These are phyloP conservation scores for Agroathelia rolfsii DNA, from an alignment of 1,284 basidiomycete species.

Conservation along the genomic window DNA sequence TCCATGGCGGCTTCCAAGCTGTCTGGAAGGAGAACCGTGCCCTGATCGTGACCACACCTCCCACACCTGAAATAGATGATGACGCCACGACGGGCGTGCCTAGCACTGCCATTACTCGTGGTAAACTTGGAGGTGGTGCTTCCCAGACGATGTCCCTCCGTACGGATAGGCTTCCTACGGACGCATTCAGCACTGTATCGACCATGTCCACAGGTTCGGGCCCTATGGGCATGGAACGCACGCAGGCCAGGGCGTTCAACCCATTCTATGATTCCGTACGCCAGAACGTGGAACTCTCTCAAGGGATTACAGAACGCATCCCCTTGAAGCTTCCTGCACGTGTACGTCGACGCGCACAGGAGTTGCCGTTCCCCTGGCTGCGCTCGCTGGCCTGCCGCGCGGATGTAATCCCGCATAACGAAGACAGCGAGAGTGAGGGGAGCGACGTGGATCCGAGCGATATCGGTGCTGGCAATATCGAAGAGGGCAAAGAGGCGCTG, in stretches of 20 bases:
- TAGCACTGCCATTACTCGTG: too few relatives aligned
- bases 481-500: constrained; percentile 69
- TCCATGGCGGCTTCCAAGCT: constrained; percentile 73
- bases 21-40: constrained; percentile 46
- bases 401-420: constrained; percentile 16
- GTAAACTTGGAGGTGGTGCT: constrained; percentile 14
- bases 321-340: constrained; percentile 62
- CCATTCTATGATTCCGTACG: constrained; percentile 95
- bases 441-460: constrained; percentile 21
- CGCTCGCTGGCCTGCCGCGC: constrained; percentile 57
- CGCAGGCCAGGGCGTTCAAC: constrained; percentile 42
- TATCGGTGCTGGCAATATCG: constrained; percentile 31
- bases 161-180: constrained; percentile 50
- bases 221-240: constrained; percentile 15
- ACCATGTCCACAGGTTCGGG: constrained; percentile 30
- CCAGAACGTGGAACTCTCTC: constrained; percentile 85
- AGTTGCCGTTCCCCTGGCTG: constrained; percentile 80
- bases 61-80: constrained; percentile 34
- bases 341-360: constrained; percentile 51
- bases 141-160: constrained; percentile 31
- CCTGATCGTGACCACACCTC: constrained; percentile 40
- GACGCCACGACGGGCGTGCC: constrained; percentile 49
- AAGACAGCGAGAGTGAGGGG: constrained; percentile 12
- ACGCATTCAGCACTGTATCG: constrained; percentile 53
- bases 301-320: constrained; percentile 77